phyloP scores from a whole-genome alignment of 2,329 filamentous ascomycete genomes.

The Neobulgaria alba region DNA sequence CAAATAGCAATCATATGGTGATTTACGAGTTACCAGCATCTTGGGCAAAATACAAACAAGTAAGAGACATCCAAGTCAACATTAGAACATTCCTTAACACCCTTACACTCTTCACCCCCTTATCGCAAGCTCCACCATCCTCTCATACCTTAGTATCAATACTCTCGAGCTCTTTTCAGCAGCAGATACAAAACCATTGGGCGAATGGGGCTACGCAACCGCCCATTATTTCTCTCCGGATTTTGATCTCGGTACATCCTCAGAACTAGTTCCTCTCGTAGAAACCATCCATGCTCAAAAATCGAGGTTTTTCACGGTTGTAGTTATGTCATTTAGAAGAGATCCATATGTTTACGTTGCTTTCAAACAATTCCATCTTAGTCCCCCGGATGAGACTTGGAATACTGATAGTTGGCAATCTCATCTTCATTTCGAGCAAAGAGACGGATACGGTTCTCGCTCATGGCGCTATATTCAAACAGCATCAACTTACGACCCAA shows the following conservation, averaged over 20 bases:
- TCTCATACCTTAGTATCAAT: slow-evolving; percentile 12
- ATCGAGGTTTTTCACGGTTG: slow-evolving; percentile 13
- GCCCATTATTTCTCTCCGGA: slow-evolving; percentile 15
- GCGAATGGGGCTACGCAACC: slow-evolving; percentile 15
- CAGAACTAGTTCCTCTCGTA: slow-evolving; percentile 7
- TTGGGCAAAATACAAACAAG: slow-evolving; percentile 8
- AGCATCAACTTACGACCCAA: slow-evolving; percentile 10
- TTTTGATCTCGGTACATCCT: slow-evolving; percentile 11
- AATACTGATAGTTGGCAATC: slow-evolving; percentile 11
- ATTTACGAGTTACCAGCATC: slow-evolving; percentile 15
- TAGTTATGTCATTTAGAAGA: slow-evolving; percentile 16
- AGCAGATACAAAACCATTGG: slow-evolving; percentile 13
- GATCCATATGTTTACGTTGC: slow-evolving; percentile 15
- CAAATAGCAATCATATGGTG: slow-evolving; percentile 14
- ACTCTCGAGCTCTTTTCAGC: slow-evolving; percentile 14
- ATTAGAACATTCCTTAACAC: slow-evolving; percentile 13
- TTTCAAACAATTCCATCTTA: slow-evolving; percentile 12
- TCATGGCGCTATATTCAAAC: slow-evolving; percentile 11
- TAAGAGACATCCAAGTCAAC: slow-evolving; percentile 7
- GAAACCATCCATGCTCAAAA: slow-evolving; percentile 12
- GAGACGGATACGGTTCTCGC: slow-evolving; percentile 13
- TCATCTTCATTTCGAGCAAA: slow-evolving; percentile 2
- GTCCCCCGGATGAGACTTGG: slow-evolving; percentile 4
- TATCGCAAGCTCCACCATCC: slow-evolving; percentile 7
- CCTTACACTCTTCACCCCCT: slow-evolving; percentile 11